These are phyloP conservation scores for Elaeis oleifera DNA, from an alignment of 202 grass and related monocot genomes.

Conservation along the genomic window DNA sequence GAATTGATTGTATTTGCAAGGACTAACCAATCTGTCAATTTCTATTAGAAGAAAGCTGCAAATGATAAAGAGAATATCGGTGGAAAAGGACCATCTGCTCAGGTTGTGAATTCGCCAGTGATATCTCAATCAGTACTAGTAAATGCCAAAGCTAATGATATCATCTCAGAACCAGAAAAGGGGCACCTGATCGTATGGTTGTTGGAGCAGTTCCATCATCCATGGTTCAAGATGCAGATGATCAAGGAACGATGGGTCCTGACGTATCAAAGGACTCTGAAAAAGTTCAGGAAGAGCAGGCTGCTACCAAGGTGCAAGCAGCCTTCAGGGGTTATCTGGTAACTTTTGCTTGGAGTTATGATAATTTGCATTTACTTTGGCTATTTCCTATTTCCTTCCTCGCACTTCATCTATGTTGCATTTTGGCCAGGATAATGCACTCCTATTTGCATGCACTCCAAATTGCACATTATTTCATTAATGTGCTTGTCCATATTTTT, in stretches of 20 bases:
- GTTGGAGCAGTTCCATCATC: constrained; percentile 6
- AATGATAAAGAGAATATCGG: constrained; percentile 33
- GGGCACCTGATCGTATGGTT: constrained; percentile 26
- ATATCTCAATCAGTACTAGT: constrained; percentile 70
- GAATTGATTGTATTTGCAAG: no score
- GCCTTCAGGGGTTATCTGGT: constrained; percentile 95
- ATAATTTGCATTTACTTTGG: constrained; percentile 5
- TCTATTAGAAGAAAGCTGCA: constrained; percentile 36
- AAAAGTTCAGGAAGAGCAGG: constrained; percentile 55
- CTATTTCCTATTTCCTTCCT: not conserved
- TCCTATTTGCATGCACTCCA: no score
- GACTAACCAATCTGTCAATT: constrained; percentile 1
- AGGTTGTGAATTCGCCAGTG: constrained; percentile 47
- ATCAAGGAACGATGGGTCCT: constrained; percentile 27
- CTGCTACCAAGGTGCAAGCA: constrained; percentile 76
- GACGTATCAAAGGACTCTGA: constrained; percentile 25
- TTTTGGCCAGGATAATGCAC: no score
- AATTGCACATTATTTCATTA: no score
- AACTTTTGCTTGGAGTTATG: constrained; percentile 14
- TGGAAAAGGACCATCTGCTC: constrained; percentile 34
- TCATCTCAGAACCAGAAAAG: constrained; percentile 23
- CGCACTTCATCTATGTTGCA: constrained; percentile 1
- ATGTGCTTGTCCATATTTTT: no score
- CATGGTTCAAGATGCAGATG: constrained; percentile 30
- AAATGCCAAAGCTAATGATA: constrained; percentile 30